Evolutionary conservation across 257 asterid species (phyloP).

Genomic region (Ilex aquifolium): DNA sequence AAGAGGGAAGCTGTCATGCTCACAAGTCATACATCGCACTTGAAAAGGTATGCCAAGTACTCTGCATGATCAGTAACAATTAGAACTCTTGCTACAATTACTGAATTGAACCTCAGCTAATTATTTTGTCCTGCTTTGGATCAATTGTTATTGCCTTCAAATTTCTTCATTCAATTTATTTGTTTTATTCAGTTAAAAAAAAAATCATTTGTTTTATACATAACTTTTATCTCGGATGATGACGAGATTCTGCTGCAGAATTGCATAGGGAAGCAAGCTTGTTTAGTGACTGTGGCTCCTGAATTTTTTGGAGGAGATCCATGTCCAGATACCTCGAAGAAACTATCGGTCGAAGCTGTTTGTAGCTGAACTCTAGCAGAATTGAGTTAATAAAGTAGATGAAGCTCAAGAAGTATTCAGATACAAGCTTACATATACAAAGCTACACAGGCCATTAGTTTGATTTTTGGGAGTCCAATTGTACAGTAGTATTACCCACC

Average conservation of each 20-base stretch:
- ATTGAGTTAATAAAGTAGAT: too few relatives aligned
- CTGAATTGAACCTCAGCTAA: too few relatives aligned
- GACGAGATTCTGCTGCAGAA: neutral
- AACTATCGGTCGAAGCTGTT: conserved; percentile 11
- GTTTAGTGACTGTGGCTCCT: conserved; percentile 5
- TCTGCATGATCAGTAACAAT: too few relatives aligned
- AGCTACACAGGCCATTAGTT: too few relatives aligned
- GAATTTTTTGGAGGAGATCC: conserved; percentile 12
- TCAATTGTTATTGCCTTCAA: too few relatives aligned
- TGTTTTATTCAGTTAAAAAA: too few relatives aligned
- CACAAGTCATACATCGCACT: conserved; percentile 4
- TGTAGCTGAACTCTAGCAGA: conserved; percentile 1
- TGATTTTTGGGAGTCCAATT: too few relatives aligned
- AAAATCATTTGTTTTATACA: neutral
- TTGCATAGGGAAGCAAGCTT: conserved; percentile 11
- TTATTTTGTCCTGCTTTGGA: too few relatives aligned
- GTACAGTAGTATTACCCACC: neutral
- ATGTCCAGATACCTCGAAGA: conserved; percentile 10
- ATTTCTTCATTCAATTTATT: too few relatives aligned
- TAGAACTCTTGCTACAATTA: too few relatives aligned
- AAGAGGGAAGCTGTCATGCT: conserved; percentile 8
- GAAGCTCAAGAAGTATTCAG: too few relatives aligned
- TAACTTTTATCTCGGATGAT: neutral
- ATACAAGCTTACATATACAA: too few relatives aligned
- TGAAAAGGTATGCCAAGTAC: conserved; percentile 8